Evolutionary conservation across 306 rosid genomes (phyloP), one percentile per base, ranked within the genome.

Genomic region (Lathyrus tuberosus): DNA sequence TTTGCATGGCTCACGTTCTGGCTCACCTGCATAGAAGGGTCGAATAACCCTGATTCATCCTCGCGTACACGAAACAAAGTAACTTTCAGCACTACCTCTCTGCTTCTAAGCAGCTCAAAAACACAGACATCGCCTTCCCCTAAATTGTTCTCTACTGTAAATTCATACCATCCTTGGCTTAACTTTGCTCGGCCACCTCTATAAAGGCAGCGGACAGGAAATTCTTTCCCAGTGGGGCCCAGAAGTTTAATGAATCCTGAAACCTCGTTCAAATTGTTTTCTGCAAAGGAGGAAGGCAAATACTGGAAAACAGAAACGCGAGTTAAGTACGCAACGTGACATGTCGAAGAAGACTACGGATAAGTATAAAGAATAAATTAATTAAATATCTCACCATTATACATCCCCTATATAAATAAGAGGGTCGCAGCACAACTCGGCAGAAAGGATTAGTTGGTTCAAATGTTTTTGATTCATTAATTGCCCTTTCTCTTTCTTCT

Each of bases 101-200:
- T 84, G 70, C 62, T 51, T 79, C 79, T 83, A 33, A 91, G 87
- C 81, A 91, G 79, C 88, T 94, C 99, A 37, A 91, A 94, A 62
- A 94, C 95, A 62, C 99, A 94, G n/a, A 91, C 97, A 46, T 94
- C 99, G 1, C 99, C 99, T 84, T 94, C 99, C 61, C 95, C 95
- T 58, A 91, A 74, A 69, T 84, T 84, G 78, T 94, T 94, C 82
- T 94, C 99, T 74, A 81, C 4, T 5, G 89, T 74, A 65, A 91
- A 94, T 69, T 94, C 99, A 22, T 84, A 94, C 99, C 99, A 94
- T 40, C 99, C 99, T 71, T 91, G 97, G 75, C 97, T 94, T 57
- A 94, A 63, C 83, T 94, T 94, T 0, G 99, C 96, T 79, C 97
- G 84, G 18, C 97, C 99, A 16, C 94, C 91, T 79, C 82, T 83